Conservation (phyloP, 306 rosid species). For the Cicer yamashitae region DNA sequence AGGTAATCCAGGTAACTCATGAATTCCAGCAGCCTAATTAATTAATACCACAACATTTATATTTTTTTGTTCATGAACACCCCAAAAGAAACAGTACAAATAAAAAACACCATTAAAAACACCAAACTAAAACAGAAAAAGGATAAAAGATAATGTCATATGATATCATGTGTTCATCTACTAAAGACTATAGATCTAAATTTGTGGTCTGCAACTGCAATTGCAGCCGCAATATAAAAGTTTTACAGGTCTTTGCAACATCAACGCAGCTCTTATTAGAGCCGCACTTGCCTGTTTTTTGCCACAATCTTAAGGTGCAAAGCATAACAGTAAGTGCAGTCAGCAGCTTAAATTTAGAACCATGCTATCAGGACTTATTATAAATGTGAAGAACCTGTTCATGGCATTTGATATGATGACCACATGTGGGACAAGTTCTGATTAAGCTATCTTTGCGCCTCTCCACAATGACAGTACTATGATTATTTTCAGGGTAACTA, state of each 20-base stretch:
- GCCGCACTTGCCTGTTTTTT: too few species aligned
- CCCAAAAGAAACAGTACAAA: background rate
- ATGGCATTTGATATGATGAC: conserved; percentile 69
- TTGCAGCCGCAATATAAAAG: too few species aligned
- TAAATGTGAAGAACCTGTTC: conserved; percentile 63
- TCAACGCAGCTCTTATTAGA: too few species aligned
- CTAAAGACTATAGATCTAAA: too few species aligned
- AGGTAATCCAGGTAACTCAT: conserved; percentile 76
- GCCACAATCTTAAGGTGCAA: too few species aligned
- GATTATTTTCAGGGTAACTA: conserved; percentile 55
- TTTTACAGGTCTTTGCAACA: too few species aligned
- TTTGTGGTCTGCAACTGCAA: too few species aligned
- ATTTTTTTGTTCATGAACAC: conserved; percentile 4
- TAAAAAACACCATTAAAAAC: background rate
- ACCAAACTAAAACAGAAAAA: conserved; percentile 12
- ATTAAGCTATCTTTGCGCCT: conserved; percentile 55
- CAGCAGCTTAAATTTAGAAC: too few species aligned
- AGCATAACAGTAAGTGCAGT: too few species aligned
- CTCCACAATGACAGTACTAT: conserved; percentile 50
- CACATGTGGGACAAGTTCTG: conserved; percentile 79
- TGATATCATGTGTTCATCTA: background rate
- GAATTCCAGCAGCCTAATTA: conserved; percentile 60
- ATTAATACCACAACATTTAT: conserved; percentile 21
- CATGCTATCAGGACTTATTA: background rate
- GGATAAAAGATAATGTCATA: background rate